Conservation (phyloP, 2,329 filamentous ascomycete genomes). For the Penicillium sp. region DNA sequence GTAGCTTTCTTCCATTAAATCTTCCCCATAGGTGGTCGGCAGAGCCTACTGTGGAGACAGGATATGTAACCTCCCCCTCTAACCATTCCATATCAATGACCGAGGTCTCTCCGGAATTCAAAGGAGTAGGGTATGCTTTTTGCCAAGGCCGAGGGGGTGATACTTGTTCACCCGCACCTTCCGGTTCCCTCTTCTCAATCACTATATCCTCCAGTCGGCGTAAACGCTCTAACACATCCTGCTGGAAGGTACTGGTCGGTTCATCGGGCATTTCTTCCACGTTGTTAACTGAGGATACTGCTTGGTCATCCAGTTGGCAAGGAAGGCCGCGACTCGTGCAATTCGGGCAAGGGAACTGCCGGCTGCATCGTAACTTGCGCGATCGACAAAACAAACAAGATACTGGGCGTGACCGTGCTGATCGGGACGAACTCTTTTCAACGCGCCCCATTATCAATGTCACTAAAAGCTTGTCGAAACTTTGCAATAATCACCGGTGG, state of each 20-base stretch:
- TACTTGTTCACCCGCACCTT: neutral
- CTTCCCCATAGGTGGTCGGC: neutral
- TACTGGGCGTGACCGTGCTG: slow-evolving; percentile 28
- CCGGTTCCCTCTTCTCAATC: slow-evolving; percentile 1
- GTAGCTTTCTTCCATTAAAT: neutral
- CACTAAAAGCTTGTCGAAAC: neutral
- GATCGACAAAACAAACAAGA: slow-evolving; percentile 38
- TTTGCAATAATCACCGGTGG: neutral
- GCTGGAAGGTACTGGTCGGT: neutral
- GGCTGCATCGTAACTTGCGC: slow-evolving; percentile 54
- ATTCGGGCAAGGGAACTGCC: slow-evolving; percentile 51
- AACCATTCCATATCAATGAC: slow-evolving; percentile 13
- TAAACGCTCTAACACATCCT: slow-evolving; percentile 15
- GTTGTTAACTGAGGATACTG: neutral
- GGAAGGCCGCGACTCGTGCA: slow-evolving; percentile 38
- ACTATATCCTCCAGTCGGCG: slow-evolving; percentile 19
- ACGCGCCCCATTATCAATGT: slow-evolving; percentile 10
- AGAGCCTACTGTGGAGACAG: slow-evolving; percentile 9
- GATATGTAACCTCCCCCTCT: slow-evolving; percentile 15
- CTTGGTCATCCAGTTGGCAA: slow-evolving; percentile 21
- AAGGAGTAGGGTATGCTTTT: neutral
- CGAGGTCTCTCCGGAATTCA: neutral
- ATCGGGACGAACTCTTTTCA: slow-evolving; percentile 5
- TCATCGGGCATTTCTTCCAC: neutral
- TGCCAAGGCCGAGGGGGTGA: neutral